A percentile compares a stretch with the other conserved stretches of the same genome.
phyloP scores from a whole-genome alignment of 805 yeast genomes.

The Kuraishia hungarica region DNA sequence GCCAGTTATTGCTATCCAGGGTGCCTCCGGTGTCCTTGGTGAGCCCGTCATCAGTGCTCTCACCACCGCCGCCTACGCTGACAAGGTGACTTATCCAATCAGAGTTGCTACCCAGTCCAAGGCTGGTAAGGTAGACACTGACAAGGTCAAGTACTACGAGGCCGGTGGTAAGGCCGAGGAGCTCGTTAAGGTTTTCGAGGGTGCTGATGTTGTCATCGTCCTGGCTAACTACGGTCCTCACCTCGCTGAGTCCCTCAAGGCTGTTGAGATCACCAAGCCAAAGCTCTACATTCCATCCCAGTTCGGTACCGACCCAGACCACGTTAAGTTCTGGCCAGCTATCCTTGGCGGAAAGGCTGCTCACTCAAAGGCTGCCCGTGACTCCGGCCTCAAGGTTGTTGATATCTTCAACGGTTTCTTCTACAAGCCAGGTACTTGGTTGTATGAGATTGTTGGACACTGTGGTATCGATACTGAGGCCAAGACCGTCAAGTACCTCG shows the following conservation, averaged over 20 bases:
- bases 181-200: slow-evolving; percentile 20
- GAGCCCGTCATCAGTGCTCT: slow-evolving; percentile 37
- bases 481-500: slow-evolving; percentile 28
- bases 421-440: slow-evolving; percentile 22
- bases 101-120: slow-evolving; percentile 40
- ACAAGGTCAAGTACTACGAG: slow-evolving; percentile 28
- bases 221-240: slow-evolving; percentile 34
- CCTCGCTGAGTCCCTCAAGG: slow-evolving; percentile 21
- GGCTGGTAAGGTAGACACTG: slow-evolving; percentile 22
- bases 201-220: slow-evolving; percentile 31
- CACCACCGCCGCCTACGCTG: slow-evolving; percentile 28
- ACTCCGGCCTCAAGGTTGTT: slow-evolving; percentile 36
- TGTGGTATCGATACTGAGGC: slow-evolving; percentile 28
- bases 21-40: slow-evolving; percentile 45
- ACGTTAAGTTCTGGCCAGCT: slow-evolving; percentile 20
- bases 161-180: slow-evolving; percentile 16
- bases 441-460: slow-evolving; percentile 25
- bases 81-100: slow-evolving; percentile 28
- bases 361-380: slow-evolving; percentile 31
- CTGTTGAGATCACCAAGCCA: slow-evolving; percentile 33
- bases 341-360: slow-evolving; percentile 23
- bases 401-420: slow-evolving; percentile 34
- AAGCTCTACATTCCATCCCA: slow-evolving; percentile 52
- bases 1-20: slow-evolving; percentile 37
- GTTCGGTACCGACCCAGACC: slow-evolving; percentile 40